phyloP scores from a whole-genome alignment of 345 rosid genomes.

The Eucalyptus tenuipes region DNA sequence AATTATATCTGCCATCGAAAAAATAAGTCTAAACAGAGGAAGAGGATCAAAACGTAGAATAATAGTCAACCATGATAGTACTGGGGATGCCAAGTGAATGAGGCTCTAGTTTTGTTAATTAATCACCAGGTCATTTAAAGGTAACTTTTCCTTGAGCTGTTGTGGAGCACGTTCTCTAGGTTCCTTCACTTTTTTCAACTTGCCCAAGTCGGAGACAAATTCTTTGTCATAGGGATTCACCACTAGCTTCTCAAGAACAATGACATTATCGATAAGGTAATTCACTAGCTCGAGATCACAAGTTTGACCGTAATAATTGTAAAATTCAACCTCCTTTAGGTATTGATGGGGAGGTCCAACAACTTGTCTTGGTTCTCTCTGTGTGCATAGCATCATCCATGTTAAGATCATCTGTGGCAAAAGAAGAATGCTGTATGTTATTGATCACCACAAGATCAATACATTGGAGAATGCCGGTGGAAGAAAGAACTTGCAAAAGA shows the following conservation, averaged over 20 bases:
- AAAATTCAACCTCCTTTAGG: background rate
- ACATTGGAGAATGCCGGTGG: background rate
- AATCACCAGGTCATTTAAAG: background rate
- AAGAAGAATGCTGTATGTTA: background rate
- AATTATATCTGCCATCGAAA: too few species aligned
- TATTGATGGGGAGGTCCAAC: background rate
- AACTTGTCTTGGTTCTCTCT: too few species aligned
- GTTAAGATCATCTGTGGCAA: background rate
- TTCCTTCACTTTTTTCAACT: background rate
- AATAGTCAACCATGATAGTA: background rate
- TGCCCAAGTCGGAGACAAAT: background rate
- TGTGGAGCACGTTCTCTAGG: background rate
- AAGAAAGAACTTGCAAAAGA: background rate
- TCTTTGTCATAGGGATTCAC: background rate
- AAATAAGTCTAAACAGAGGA: too few species aligned
- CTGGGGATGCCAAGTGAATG: rapidly evolving
- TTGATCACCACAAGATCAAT: background rate
- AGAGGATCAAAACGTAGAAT: too few species aligned
- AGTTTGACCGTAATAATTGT: background rate
- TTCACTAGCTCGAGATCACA: background rate
- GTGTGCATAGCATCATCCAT: too few species aligned
- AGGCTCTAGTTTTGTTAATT: background rate
- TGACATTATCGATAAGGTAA: background rate
- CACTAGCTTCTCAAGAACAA: background rate
- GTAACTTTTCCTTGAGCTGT: background rate